A percentile compares a stretch with the other conserved stretches of the same genome.
Evolutionary conservation across 495 filamentous ascomycete species (phyloP).

Genomic region (Hyaloscypha bicolor): DNA sequence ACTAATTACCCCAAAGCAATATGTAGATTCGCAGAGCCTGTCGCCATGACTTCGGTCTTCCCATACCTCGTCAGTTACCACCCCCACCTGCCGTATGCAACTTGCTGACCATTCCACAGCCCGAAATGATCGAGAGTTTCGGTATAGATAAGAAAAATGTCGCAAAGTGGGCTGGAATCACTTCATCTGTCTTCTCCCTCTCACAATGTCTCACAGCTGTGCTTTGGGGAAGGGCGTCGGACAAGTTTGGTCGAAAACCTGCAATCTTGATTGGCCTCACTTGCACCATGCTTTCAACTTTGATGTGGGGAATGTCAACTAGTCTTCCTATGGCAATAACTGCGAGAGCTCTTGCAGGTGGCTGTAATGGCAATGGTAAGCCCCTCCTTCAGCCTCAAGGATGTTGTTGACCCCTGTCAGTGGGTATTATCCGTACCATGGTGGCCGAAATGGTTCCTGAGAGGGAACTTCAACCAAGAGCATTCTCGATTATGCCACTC

Average conservation of each 20-base stretch:
- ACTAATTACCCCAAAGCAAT: conserved; percentile 43
- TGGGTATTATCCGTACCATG: conserved; percentile 70
- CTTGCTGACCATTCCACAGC: conserved; percentile 48
- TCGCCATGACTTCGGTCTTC: conserved; percentile 81
- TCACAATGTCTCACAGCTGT: conserved; percentile 74
- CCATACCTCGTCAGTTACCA: conserved; percentile 65
- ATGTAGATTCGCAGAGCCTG: conserved; percentile 82
- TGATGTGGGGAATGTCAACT: conserved; percentile 79
- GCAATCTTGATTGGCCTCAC: conserved; percentile 69
- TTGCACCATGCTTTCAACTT: conserved; percentile 71
- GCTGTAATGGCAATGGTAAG: conserved; percentile 64
- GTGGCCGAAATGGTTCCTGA: conserved; percentile 79
- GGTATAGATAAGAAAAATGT: conserved; percentile 71
- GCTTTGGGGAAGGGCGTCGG: conserved; percentile 77
- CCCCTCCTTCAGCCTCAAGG: conserved; percentile 3
- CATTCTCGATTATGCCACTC: conserved; percentile 84
- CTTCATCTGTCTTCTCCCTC: conserved; percentile 71
- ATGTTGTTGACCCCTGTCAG: conserved; percentile 32
- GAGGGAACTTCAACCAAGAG: conserved; percentile 77
- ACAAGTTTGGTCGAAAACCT: conserved; percentile 74
- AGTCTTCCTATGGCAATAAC: conserved; percentile 71
- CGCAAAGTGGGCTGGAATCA: conserved; percentile 75
- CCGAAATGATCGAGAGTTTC: conserved; percentile 84
- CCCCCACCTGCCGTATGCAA: background rate
- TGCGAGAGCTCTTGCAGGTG: conserved; percentile 68